phyloP scores from a whole-genome alignment of 345 rosid genomes.

The Gossypium thurberi region DNA sequence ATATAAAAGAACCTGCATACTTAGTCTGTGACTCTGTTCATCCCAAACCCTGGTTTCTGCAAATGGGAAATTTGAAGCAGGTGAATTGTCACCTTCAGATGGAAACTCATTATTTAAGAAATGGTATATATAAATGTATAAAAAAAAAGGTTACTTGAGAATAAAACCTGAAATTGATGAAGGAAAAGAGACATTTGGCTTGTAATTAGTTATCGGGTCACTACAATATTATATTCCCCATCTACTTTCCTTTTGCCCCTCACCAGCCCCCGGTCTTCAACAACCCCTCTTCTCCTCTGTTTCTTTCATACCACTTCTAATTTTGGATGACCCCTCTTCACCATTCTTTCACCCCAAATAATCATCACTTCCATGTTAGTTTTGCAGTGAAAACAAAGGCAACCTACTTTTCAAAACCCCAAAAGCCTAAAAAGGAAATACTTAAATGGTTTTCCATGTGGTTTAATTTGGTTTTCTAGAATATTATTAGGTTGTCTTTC shows the following conservation, averaged over 20 bases:
- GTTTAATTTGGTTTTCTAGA: slow-evolving; percentile 12
- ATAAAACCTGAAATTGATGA: slow-evolving; percentile 20
- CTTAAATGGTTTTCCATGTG: slow-evolving; percentile 1
- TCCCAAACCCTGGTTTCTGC: background rate
- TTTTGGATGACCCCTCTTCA: background rate
- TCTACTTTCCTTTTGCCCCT: slow-evolving; percentile 10
- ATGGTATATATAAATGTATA: background rate
- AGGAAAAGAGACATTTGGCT: slow-evolving; percentile 72
- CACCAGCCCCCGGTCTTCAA: slow-evolving; percentile 25
- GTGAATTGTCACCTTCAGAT: slow-evolving; percentile 3
- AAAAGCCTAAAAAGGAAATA: background rate
- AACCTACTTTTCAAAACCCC: background rate
- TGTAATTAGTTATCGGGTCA: slow-evolving; percentile 71
- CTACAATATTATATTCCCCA: slow-evolving; percentile 23
- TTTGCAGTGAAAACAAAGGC: slow-evolving; percentile 15
- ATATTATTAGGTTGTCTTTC: slow-evolving; percentile 21
- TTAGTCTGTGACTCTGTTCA: too few species aligned
- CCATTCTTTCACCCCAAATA: background rate
- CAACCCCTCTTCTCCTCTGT: slow-evolving; percentile 10
- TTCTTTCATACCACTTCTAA: slow-evolving; percentile 22
- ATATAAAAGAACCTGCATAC: too few species aligned
- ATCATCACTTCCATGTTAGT: slow-evolving; percentile 1
- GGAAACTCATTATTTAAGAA: slow-evolving; percentile 2
- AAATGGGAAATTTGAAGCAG: background rate
- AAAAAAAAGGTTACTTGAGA: slow-evolving; percentile 27